Evolutionary conservation across 148 eudicot species (phyloP), one percentile per base, ranked within the genome.

Genomic region (Camellia sinensis): DNA sequence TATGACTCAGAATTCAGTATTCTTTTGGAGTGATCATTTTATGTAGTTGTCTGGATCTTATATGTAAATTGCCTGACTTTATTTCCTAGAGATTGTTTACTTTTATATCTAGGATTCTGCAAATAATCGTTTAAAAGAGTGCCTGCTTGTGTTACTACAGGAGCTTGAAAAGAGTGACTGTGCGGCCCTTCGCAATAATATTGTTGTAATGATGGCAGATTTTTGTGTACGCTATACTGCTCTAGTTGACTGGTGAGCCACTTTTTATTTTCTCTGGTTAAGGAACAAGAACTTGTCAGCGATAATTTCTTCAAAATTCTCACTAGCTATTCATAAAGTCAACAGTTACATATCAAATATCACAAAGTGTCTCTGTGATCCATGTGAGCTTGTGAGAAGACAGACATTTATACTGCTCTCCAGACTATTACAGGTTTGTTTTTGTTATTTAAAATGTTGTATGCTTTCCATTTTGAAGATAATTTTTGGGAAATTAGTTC

Each of bases 201-300:
- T 96, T 22, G 78, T 96, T 12, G 95, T 91, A 19, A 86, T 88
- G 88, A 91, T 96, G 98, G 91, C 98, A 70, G 99, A 96, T 85
- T 94, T 96, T 81, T 96, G 95, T 80, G 95, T 96, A 72, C 99
- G 91, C 37, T 92, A 96, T 86, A 96, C 99, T 77, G 98, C 98
- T 73, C 83, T 96, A 75, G 93, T 96, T 77, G 99, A 96, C 85
- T 91, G 99, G 99, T 96, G 78, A 85, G 90, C 19, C 82, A 61
- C 52, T 21, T 61, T 61, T 22, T 67, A 6, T 63, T 73, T 60
- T 41, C 18, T 14, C 50, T 45, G 43, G 53, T 43, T 46, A 29
- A 29, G 37, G 37, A 78, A 46, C 60, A 45, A 14, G 50, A 56
- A 29, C 21, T n/a, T 66, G 40, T 21, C 7, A 29, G 29, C 13